Conservation (phyloP, 306 rosid species). For the Glycine latifolia region DNA sequence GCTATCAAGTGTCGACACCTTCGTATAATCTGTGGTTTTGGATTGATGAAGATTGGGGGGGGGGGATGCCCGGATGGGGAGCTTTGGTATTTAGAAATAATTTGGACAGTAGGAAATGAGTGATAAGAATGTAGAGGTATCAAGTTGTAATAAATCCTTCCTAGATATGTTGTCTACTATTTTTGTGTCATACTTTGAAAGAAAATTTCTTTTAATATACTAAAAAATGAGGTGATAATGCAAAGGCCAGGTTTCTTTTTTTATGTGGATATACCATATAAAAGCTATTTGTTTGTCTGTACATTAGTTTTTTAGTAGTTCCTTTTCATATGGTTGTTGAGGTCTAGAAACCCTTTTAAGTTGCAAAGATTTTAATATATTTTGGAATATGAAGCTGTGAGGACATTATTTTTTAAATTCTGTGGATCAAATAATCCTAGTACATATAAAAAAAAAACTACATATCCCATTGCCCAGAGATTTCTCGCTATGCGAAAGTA, state of each 20-base stretch:
- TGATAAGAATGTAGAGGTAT: conserved; percentile 13
- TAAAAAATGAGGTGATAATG: conserved; percentile 17
- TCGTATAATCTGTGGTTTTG: too few relatives aligned
- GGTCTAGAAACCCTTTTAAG: conserved; percentile 17
- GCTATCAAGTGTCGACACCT: too few relatives aligned
- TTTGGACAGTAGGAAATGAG: conserved; percentile 7
- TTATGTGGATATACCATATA: neutral
- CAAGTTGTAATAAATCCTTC: conserved; percentile 28
- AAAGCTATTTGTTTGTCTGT: conserved; percentile 1
- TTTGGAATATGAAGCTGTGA: conserved; percentile 31
- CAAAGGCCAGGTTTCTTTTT: conserved; percentile 10
- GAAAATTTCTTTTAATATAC: conserved; percentile 23
- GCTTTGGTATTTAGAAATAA: neutral
- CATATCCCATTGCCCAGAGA: too few relatives aligned
- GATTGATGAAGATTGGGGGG: too few relatives aligned
- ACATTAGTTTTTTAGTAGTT: neutral
- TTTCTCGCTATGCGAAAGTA: too few relatives aligned
- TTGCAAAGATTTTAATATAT: conserved; percentile 9
- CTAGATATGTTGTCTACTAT: conserved; percentile 15
- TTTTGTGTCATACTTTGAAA: conserved; percentile 5
- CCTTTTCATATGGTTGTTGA: conserved; percentile 9
- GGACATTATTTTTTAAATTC: neutral
- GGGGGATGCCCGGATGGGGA: too few relatives aligned
- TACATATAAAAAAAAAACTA: too few relatives aligned
- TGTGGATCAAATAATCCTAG: conserved; percentile 29